phyloP scores from a whole-genome alignment of 495 filamentous ascomycete species.

The Penicillium parvum region DNA sequence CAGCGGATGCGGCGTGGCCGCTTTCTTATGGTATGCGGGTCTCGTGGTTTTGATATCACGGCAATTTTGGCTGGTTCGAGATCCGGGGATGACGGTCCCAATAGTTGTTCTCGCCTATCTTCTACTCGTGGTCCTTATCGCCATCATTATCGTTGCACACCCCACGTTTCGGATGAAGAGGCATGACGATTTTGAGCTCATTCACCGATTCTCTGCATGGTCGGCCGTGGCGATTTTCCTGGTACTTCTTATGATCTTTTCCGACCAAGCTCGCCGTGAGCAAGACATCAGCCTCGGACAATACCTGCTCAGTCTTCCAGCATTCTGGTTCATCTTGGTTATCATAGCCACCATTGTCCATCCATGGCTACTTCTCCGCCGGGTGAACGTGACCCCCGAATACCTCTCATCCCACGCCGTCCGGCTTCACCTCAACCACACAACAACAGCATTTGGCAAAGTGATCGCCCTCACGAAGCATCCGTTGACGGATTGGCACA shows the following conservation, averaged over 20 bases:
- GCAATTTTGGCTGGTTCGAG: constrained; percentile 16
- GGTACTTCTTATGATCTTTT: constrained; percentile 30
- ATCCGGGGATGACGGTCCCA: neutral
- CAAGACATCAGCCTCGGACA: constrained; percentile 13
- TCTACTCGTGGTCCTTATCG: neutral
- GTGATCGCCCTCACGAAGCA: constrained; percentile 31
- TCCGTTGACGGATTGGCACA: constrained; percentile 63
- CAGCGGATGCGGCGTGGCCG: constrained; percentile 55
- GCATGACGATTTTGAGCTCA: constrained; percentile 63
- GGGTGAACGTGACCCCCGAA: constrained; percentile 53
- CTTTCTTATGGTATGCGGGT: constrained; percentile 59
- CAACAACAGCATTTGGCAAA: constrained; percentile 18
- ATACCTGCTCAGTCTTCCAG: constrained; percentile 48
- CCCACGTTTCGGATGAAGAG: constrained; percentile 48
- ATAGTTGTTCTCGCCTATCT: neutral
- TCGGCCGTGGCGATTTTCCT: constrained; percentile 55
- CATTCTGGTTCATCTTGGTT: constrained; percentile 64
- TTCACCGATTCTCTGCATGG: constrained; percentile 67
- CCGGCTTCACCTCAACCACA: constrained; percentile 61
- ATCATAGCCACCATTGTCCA: constrained; percentile 57
- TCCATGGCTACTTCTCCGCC: constrained; percentile 64
- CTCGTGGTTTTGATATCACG: constrained; percentile 37
- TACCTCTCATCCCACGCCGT: constrained; percentile 61
- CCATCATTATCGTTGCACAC: constrained; percentile 16
- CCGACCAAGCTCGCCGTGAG: constrained; percentile 22